Conservation (phyloP, 2,329 filamentous ascomycete genomes). For the Cucurbitaria berberidis region DNA sequence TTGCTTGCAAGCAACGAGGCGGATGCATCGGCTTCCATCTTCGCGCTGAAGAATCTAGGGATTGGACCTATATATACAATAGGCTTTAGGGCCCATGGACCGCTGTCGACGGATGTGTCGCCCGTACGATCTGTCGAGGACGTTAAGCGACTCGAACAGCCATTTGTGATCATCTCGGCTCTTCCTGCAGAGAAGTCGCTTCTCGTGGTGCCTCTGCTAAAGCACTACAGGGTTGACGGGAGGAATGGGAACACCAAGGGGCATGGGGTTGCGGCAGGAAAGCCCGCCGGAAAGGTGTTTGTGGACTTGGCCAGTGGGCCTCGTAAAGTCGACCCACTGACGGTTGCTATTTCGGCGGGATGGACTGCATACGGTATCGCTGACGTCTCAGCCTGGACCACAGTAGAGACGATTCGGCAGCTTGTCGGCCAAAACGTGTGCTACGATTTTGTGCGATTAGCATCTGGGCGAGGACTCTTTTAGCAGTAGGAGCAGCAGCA, state of each 20-base stretch:
- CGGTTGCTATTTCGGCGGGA: slow-evolving; percentile 73
- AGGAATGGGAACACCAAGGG: slow-evolving; percentile 44
- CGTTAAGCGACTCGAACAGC: slow-evolving; percentile 78
- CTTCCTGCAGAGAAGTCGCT: slow-evolving; percentile 79
- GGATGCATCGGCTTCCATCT: slow-evolving; percentile 79
- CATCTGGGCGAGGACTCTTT: slow-evolving; percentile 64
- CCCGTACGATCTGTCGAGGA: slow-evolving; percentile 74
- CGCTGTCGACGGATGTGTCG: slow-evolving; percentile 69
- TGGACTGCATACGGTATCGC: slow-evolving; percentile 81
- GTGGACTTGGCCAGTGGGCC: slow-evolving; percentile 75
- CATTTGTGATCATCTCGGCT: slow-evolving; percentile 82
- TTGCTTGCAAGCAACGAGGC: slow-evolving; percentile 75
- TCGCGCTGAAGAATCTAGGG: slow-evolving; percentile 75
- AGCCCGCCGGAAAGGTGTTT: slow-evolving; percentile 69
- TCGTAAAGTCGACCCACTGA: slow-evolving; percentile 70
- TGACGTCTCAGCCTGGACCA: slow-evolving; percentile 83
- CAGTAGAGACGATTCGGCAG: slow-evolving; percentile 77
- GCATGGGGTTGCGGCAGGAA: slow-evolving; percentile 24
- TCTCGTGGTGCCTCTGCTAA: slow-evolving; percentile 76
- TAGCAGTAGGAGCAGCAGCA: no score
- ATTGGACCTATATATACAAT: slow-evolving; percentile 84
- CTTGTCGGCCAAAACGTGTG: slow-evolving; percentile 86
- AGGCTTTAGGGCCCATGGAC: slow-evolving; percentile 69
- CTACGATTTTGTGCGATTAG: slow-evolving; percentile 83
- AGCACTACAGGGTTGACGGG: slow-evolving; percentile 66